Evolutionary conservation across 83 land plant genomes (phyloP).

Genomic region (Diphasiastrum complanatum): DNA sequence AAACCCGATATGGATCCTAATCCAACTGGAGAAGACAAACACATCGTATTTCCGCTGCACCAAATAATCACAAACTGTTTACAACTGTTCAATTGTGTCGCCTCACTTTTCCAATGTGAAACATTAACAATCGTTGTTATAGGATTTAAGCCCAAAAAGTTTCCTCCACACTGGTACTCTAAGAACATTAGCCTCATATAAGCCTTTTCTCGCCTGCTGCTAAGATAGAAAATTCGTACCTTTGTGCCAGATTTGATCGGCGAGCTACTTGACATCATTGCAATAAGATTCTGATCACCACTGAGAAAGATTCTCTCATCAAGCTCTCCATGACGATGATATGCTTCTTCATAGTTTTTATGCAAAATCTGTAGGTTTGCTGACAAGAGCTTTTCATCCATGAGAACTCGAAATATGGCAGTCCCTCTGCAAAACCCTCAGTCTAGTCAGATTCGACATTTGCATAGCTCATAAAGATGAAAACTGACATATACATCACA

Average conservation of each 20-base stretch:
- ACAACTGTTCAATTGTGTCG: no score
- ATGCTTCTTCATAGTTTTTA: constrained; percentile 65
- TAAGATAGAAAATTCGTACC: constrained; percentile 26
- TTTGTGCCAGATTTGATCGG: constrained; percentile 41
- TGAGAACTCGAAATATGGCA: constrained; percentile 68
- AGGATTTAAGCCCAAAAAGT: not conserved
- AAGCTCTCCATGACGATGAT: constrained; percentile 57
- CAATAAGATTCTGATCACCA: constrained; percentile 68
- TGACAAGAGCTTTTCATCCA: constrained; percentile 51
- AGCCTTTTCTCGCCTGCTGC: not conserved
- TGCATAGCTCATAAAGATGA: not conserved
- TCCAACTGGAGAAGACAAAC: constrained; percentile 13
- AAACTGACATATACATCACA: constrained; percentile 45
- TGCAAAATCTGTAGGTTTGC: constrained; percentile 54
- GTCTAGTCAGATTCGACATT: not conserved
- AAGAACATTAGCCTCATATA: not conserved
- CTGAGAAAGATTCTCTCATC: constrained; percentile 79
- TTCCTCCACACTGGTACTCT: constrained; percentile 1
- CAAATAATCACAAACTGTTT: not conserved
- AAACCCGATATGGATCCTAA: constrained; percentile 8
- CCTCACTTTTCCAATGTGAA: not conserved
- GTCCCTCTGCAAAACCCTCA: constrained; percentile 47
- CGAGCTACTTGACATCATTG: constrained; percentile 50
- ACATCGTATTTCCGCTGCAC: constrained; percentile 25
- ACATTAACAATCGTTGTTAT: not conserved